Percentiles rank a stretch among this genome's conserved stretches.
Evolutionary conservation across 1,139 yeast genomes (phyloP).

Genomic region (Saccharomyces hybrid): DNA sequence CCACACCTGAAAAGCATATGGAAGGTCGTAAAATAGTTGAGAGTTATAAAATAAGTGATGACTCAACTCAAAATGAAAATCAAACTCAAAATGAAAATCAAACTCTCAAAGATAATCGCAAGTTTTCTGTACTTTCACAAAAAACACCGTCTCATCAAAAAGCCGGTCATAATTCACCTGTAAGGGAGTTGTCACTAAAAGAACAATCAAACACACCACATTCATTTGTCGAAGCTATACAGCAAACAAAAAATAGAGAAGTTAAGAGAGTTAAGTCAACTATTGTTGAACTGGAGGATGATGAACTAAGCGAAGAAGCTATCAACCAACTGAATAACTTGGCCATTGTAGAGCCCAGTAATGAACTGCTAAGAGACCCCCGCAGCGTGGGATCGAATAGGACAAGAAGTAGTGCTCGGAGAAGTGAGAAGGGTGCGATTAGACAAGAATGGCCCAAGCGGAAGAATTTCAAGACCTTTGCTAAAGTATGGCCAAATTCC

Average conservation of each 20-base stretch:
- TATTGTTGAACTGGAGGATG: slow-evolving; percentile 21
- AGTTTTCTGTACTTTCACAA: neutral
- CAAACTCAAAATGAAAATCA: neutral
- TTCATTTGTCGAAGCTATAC: slow-evolving; percentile 28
- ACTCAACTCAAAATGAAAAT: too few species aligned
- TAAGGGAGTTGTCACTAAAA: neutral
- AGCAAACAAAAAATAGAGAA: slow-evolving; percentile 29
- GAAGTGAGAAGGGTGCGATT: too few species aligned
- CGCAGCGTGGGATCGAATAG: too few species aligned
- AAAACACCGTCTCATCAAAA: neutral
- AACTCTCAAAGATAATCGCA: neutral
- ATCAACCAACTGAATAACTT: slow-evolving; percentile 25
- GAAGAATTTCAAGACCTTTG: slow-evolving; percentile 34
- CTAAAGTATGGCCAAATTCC: slow-evolving; percentile 25
- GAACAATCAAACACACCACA: slow-evolving; percentile 5
- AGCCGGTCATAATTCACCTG: neutral
- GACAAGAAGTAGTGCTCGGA: neutral
- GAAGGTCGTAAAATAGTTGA: too few species aligned
- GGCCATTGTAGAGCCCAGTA: slow-evolving; percentile 28
- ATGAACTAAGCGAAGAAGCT: slow-evolving; percentile 28
- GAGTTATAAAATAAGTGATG: too few species aligned
- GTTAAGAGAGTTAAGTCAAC: slow-evolving; percentile 23
- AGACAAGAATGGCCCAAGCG: slow-evolving; percentile 25
- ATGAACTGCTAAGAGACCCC: slow-evolving; percentile 1
- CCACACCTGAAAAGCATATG: too few species aligned